phyloP scores from a whole-genome alignment of 352 stramenopile species.

The Pythium chondricola region DNA sequence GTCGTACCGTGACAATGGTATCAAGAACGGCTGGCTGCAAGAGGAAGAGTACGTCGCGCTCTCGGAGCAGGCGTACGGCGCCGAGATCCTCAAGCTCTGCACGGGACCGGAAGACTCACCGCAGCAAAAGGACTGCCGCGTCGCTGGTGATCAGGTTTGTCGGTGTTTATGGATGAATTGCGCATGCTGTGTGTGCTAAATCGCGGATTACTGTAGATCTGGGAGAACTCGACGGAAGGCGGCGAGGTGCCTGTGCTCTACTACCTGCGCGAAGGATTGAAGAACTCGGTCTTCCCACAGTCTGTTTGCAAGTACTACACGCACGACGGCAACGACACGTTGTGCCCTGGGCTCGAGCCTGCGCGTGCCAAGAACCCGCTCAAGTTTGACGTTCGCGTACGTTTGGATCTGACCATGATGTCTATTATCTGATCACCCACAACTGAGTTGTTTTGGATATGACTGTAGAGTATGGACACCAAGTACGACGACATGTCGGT shows the following conservation, averaged over 20 bases:
- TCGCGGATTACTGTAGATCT: too few relatives aligned
- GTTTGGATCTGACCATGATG: too few relatives aligned
- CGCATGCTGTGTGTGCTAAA: too few relatives aligned
- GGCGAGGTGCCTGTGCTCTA: conserved; percentile 70
- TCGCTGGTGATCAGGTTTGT: conserved; percentile 51
- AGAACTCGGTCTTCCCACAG: conserved; percentile 65
- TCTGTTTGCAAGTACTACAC: conserved; percentile 68
- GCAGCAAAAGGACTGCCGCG: conserved; percentile 64
- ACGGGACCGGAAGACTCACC: conserved; percentile 47
- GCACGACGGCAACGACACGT: conserved; percentile 47
- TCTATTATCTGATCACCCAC: too few relatives aligned
- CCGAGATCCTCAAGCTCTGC: conserved; percentile 66
- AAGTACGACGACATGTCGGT: conserved; percentile 82
- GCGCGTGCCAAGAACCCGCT: conserved; percentile 54
- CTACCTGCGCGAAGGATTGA: conserved; percentile 69
- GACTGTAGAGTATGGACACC: conserved; percentile 70
- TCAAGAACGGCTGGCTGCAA: conserved; percentile 60
- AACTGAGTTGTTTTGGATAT: too few relatives aligned
- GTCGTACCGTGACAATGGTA: conserved; percentile 64
- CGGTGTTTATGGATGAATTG: not conserved
- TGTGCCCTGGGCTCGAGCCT: conserved; percentile 56
- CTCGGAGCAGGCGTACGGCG: conserved; percentile 75
- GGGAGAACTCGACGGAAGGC: conserved; percentile 76
- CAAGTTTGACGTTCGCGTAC: conserved; percentile 61
- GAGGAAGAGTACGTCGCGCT: conserved; percentile 71